Conservation (phyloP, 805 yeast species). For the Saturnispora zaruensis region DNA sequence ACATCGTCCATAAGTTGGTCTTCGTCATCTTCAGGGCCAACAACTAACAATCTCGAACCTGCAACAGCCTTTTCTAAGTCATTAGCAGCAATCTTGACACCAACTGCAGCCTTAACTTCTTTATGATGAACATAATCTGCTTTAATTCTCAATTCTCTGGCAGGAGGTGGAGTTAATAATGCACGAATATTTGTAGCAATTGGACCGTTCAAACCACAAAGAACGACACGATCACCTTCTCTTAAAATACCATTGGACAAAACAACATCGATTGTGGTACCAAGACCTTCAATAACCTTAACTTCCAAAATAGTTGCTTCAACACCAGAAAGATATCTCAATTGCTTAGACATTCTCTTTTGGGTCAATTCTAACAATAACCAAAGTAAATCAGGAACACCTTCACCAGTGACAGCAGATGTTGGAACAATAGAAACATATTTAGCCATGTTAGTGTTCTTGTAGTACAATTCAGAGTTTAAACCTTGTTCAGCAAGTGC, state of each 20-base stretch:
- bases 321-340: slow-evolving; percentile 87
- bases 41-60: slow-evolving; percentile 91
- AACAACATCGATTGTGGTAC: slow-evolving; percentile 97
- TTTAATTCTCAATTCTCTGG: slow-evolving; percentile 91
- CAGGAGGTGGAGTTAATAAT: slow-evolving; percentile 92
- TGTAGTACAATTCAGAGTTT: slow-evolving; percentile 93
- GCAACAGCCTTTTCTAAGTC: slow-evolving; percentile 98
- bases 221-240: slow-evolving; percentile 92
- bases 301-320: slow-evolving; percentile 97
- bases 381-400: slow-evolving; percentile 98
- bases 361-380: slow-evolving; percentile 90
- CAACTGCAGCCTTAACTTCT: slow-evolving; percentile 97
- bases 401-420: slow-evolving; percentile 98
- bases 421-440: slow-evolving; percentile 97
- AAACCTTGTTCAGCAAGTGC: slow-evolving; percentile 97
- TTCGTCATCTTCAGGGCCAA: slow-evolving; percentile 96
- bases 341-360: slow-evolving; percentile 97
- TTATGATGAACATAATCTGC: slow-evolving; percentile 96
- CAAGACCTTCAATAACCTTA: slow-evolving; percentile 96
- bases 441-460: slow-evolving; percentile 87
- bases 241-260: slow-evolving; percentile 90
- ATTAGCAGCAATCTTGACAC: slow-evolving; percentile 97
- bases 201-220: slow-evolving; percentile 98
- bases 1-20: slow-evolving; percentile 96
- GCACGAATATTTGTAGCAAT: slow-evolving; percentile 96